These are phyloP conservation scores for Apophysomyces sp. DNA, from an alignment of 371 early-diverging fungal species.

Conservation along the genomic window DNA sequence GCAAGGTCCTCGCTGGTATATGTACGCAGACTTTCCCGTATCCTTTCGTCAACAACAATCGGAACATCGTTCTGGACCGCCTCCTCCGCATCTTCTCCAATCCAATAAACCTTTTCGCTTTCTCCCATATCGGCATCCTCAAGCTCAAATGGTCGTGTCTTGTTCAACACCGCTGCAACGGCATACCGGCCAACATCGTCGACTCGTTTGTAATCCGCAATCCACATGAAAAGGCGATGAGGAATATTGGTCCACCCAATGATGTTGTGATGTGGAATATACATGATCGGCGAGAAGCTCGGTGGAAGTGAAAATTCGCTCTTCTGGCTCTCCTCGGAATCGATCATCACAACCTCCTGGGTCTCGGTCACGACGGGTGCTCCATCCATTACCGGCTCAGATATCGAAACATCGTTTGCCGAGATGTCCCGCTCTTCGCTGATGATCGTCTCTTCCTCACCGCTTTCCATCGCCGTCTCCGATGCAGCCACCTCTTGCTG, in stretches of 20 bases:
- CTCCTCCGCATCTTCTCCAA: conserved; percentile 44
- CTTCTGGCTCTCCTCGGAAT: conserved; percentile 18
- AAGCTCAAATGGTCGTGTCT: conserved; percentile 47
- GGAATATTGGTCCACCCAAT: conserved; percentile 68
- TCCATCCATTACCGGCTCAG: neutral
- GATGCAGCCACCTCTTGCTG: neutral
- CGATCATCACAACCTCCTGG: neutral
- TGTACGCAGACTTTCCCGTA: conserved; percentile 30
- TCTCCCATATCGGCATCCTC: conserved; percentile 56
- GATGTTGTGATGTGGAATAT: conserved; percentile 65
- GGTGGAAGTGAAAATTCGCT: conserved; percentile 49
- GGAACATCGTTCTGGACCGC: conserved; percentile 29
- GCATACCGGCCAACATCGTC: conserved; percentile 56
- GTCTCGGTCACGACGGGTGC: neutral
- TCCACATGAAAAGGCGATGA: conserved; percentile 58
- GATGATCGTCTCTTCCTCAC: neutral
- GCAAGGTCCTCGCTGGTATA: conserved; percentile 33
- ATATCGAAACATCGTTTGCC: neutral
- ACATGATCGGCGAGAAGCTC: conserved; percentile 59
- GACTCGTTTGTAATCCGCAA: conserved; percentile 59
- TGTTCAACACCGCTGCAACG: conserved; percentile 56
- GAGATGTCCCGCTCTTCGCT: neutral
- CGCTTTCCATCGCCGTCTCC: neutral
- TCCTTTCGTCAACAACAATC: conserved; percentile 39
- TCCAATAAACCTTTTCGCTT: conserved; percentile 54